Evolutionary conservation across 768 basidiomycete genomes (phyloP).

Genomic region (Lactarius hatsudake): DNA sequence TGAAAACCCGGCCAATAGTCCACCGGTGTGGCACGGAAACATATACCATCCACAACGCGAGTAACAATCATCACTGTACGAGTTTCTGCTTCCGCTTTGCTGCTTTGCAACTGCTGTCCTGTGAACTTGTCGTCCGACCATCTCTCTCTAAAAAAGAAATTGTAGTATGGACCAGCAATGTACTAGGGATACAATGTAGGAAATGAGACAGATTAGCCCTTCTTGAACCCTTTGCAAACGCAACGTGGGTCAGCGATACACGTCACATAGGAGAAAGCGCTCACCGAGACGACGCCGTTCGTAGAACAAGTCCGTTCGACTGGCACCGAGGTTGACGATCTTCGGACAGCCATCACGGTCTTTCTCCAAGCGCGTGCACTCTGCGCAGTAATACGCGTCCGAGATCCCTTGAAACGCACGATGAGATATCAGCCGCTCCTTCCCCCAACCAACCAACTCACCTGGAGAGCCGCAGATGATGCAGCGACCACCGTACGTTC

Average conservation of each 20-base stretch:
- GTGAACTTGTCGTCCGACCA: not conserved
- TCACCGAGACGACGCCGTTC: constrained; percentile 81
- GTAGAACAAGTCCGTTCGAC: constrained; percentile 89
- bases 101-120: not conserved
- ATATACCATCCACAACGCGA: constrained; percentile 16
- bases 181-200: not conserved
- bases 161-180: constrained; percentile 3
- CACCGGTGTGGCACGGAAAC: constrained; percentile 8
- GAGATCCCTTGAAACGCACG: constrained; percentile 75
- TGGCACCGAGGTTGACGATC: constrained; percentile 95
- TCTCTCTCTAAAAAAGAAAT: not conserved
- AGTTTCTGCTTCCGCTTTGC: not conserved
- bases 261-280: constrained; percentile 27
- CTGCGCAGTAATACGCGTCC: constrained; percentile 98
- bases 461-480: constrained; percentile 97
- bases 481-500: constrained; percentile 95
- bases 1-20: not conserved
- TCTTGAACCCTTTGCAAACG: constrained; percentile 64
- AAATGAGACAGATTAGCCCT: constrained; percentile 37
- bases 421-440: too few species aligned
- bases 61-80: not conserved
- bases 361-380: constrained; percentile 95
- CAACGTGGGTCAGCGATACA: not conserved
- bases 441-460: constrained; percentile 33
- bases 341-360: constrained; percentile 98